Conservation (phyloP, 1,284 basidiomycete genomes). For the Ustanciosporium gigantosporum region DNA sequence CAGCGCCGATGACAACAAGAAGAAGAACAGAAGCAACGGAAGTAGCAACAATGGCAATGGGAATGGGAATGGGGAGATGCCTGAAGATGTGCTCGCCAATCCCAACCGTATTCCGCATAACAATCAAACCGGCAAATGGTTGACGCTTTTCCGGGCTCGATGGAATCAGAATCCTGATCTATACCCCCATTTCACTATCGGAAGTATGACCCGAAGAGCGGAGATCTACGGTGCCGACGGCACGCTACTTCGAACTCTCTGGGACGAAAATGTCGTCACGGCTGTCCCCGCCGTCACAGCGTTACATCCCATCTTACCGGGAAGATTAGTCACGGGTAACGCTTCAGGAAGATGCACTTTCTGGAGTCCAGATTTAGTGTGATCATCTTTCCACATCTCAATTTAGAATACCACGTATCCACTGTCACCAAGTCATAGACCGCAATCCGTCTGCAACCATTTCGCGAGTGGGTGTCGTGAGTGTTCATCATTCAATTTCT, state of each 20-base stretch:
- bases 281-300: constrained; percentile 56
- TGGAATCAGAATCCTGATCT: constrained; percentile 50
- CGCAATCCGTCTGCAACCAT: too few relatives aligned
- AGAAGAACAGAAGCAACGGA: too few relatives aligned
- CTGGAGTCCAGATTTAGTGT: constrained; percentile 29
- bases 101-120: constrained; percentile 50
- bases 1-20: background rate
- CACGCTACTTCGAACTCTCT: constrained; percentile 41
- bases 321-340: constrained; percentile 47
- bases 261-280: constrained; percentile 54
- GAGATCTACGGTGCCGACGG: constrained; percentile 53
- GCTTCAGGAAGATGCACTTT: constrained; percentile 49
- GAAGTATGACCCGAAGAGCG: constrained; percentile 52
- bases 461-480: too few relatives aligned
- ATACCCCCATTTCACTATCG: constrained; percentile 54
- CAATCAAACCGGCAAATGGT: constrained; percentile 60
- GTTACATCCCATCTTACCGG: constrained; percentile 49
- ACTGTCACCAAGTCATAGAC: too few relatives aligned
- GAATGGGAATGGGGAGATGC: too few relatives aligned
- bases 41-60: too few relatives aligned
- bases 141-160: constrained; percentile 56
- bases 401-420: too few relatives aligned
- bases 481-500: too few relatives aligned
- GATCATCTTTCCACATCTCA: too few relatives aligned
- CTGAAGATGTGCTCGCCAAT: constrained; percentile 30